Conservation (phyloP, 2,329 filamentous ascomycete species). For the Xylariaceae sp. region DNA sequence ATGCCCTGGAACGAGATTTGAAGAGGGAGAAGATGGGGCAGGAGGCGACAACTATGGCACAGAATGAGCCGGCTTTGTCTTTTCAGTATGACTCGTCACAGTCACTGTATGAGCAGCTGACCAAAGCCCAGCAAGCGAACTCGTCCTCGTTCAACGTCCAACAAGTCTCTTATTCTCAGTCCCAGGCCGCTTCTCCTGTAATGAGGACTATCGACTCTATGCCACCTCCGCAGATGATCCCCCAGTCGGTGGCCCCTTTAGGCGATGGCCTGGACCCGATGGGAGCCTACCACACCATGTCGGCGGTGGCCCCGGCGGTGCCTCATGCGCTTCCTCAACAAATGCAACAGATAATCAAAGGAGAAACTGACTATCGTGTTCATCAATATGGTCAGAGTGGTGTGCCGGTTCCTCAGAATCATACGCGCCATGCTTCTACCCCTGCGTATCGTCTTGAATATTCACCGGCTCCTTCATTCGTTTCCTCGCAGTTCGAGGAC, state of each 20-base stretch:
- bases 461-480: conserved; percentile 94
- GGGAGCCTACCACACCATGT: conserved; percentile 63
- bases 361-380: conserved; percentile 80
- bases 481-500: conserved; percentile 97
- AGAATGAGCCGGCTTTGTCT: conserved; percentile 93
- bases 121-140: conserved; percentile 97
- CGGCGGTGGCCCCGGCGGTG: conserved; percentile 64
- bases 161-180: conserved; percentile 61
- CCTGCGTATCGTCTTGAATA: conserved; percentile 92
- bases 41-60: conserved; percentile 88
- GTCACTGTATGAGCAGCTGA: conserved; percentile 98
- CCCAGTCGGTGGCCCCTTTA: conserved; percentile 52
- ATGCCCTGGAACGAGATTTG: conserved; percentile 91
- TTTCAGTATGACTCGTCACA: conserved; percentile 99
- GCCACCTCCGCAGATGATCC: conserved; percentile 83
- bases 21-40: conserved; percentile 99
- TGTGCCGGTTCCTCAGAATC: conserved; percentile 73
- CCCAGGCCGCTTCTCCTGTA: conserved; percentile 80
- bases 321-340: conserved; percentile 63
- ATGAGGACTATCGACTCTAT: conserved; percentile 89
- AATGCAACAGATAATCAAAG: conserved; percentile 63
- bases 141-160: conserved; percentile 92
- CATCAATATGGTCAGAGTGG: conserved; percentile 92
- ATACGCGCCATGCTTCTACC: conserved; percentile 97
- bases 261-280: conserved; percentile 66